Conservation (phyloP, 2,329 filamentous ascomycete species). For the Achaetomium macrosporum region DNA sequence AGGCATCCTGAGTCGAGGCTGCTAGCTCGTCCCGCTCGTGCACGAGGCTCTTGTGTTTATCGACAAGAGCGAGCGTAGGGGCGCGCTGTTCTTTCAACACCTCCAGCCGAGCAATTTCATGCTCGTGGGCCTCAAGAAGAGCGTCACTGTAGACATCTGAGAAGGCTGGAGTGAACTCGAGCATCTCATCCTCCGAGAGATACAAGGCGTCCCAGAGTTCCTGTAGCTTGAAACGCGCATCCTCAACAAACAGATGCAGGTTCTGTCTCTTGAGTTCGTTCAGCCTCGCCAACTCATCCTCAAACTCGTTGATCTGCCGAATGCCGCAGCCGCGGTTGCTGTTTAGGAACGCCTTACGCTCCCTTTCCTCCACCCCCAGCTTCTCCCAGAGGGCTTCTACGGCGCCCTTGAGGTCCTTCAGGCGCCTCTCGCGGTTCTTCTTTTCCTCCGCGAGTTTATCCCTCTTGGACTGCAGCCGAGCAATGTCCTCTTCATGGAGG, state of each 20-base stretch:
- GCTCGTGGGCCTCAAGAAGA: conserved; percentile 87
- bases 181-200: conserved; percentile 97
- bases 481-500: conserved; percentile 79
- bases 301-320: conserved; percentile 89
- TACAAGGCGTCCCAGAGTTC: conserved; percentile 93
- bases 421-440: conserved; percentile 41
- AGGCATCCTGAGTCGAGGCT: conserved; percentile 91
- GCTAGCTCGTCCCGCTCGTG: conserved; percentile 81
- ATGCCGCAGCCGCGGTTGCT: conserved; percentile 86
- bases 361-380: conserved; percentile 72
- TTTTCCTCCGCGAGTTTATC: conserved; percentile 88
- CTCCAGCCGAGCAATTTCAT: conserved; percentile 78
- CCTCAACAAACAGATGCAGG: conserved; percentile 90
- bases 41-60: conserved; percentile 75
- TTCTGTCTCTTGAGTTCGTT: conserved; percentile 95
- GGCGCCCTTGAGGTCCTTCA: conserved; percentile 63
- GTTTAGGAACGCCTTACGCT: conserved; percentile 80
- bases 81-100: conserved; percentile 79
- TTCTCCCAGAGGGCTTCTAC: conserved; percentile 90
- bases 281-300: conserved; percentile 78
- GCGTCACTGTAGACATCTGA: conserved; percentile 97
- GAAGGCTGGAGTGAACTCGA: conserved; percentile 94
- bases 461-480: conserved; percentile 63
- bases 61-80: conserved; percentile 74
- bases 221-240: conserved; percentile 82